phyloP scores from a whole-genome alignment of 257 asterid species.

The Striga asiatica region DNA sequence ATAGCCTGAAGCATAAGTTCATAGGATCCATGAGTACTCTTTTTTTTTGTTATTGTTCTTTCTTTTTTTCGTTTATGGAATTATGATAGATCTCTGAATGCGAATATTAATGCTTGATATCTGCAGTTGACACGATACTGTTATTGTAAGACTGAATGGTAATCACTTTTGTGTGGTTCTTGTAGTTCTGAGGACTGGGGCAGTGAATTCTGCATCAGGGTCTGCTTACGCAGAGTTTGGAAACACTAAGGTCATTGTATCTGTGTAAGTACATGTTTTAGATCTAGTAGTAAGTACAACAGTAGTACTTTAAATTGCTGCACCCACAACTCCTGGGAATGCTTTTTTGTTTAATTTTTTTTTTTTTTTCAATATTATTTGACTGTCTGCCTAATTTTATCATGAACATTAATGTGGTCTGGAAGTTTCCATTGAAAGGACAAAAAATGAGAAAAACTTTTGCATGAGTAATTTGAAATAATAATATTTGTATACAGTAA shows the following conservation, averaged over 20 bases:
- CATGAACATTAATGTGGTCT: background rate
- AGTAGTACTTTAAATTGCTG: background rate
- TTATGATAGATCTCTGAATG: no score
- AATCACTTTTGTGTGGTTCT: constrained; percentile 9
- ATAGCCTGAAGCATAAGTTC: no score
- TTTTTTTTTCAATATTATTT: background rate
- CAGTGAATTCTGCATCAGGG: constrained; percentile 91
- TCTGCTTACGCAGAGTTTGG: constrained; percentile 98
- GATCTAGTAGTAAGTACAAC: background rate
- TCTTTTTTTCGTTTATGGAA: no score
- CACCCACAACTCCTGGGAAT: background rate
- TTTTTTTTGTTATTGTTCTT: no score
- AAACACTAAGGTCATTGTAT: constrained; percentile 88
- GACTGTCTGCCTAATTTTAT: background rate
- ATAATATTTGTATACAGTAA: no score
- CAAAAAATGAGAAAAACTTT: background rate
- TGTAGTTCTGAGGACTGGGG: constrained; percentile 83
- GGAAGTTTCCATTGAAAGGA: background rate
- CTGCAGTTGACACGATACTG: background rate
- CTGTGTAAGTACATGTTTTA: constrained; percentile 56
- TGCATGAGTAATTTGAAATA: no score
- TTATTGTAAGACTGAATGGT: background rate
- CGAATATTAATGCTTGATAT: no score
- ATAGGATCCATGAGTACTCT: no score
- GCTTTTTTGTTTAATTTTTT: no score